Conservation (phyloP, 2,329 filamentous ascomycete genomes). For the Paracoccidioides brasiliensis region DNA sequence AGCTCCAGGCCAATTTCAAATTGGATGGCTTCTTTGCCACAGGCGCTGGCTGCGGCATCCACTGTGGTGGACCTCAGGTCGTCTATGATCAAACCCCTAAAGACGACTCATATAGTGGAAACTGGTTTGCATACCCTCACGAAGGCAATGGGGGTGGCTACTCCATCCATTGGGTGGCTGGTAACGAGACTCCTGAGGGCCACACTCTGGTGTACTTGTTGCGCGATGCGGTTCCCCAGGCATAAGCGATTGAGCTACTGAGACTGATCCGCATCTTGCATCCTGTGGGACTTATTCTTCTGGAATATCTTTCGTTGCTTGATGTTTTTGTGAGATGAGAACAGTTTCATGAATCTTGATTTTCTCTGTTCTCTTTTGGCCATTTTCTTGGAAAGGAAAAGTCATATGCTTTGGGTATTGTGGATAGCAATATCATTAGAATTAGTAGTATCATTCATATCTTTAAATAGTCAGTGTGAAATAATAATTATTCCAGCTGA, state of each 20-base stretch:
- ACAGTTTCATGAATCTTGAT: not conserved
- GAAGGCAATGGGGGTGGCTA: not conserved
- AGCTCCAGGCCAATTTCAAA: not conserved
- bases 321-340: not conserved
- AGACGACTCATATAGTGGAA: not conserved
- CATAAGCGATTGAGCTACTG: not conserved
- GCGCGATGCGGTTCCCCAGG: not conserved
- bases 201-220: not conserved
- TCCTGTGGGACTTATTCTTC: too few species aligned
- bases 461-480: too few species aligned
- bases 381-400: not conserved
- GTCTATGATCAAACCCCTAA: not conserved
- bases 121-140: not conserved
- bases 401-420: too few species aligned
- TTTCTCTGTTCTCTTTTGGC: not conserved
- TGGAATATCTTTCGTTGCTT: not conserved
- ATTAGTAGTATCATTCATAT: too few species aligned
- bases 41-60: not conserved
- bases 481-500: too few species aligned
- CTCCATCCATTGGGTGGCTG: not conserved
- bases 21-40: not conserved
- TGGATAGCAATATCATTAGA: too few species aligned
- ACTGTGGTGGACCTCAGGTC: not conserved
- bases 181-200: not conserved
- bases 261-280: too few species aligned